Percentiles rank a stretch among this genome's conserved stretches.
Conservation (phyloP, 805 yeast species). For the Maudiozyma bulderi region DNA sequence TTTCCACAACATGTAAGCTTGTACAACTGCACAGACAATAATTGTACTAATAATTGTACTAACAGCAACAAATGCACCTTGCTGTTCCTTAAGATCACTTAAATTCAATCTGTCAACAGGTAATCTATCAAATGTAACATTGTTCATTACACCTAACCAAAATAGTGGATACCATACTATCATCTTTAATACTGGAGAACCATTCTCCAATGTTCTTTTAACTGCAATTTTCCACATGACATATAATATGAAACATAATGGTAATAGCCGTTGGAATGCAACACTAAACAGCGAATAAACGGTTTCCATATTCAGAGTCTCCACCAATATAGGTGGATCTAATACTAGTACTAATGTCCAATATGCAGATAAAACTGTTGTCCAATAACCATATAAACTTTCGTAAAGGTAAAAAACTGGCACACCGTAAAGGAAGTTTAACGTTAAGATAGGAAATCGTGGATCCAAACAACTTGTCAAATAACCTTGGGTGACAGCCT, state of each 20-base stretch:
- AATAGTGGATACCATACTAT: conserved; percentile 64
- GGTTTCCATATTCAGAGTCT: conserved; percentile 40
- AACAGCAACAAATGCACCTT: conserved; percentile 68
- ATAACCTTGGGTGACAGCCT: conserved; percentile 30
- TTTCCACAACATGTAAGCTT: conserved; percentile 72
- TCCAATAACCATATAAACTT: conserved; percentile 51
- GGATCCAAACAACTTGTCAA: conserved; percentile 58
- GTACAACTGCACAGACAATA: conserved; percentile 50
- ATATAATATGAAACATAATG: conserved; percentile 59
- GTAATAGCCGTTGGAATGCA: conserved; percentile 67
- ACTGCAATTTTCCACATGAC: conserved; percentile 57
- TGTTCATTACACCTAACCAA: conserved; percentile 80
- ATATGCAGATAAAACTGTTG: conserved; percentile 53
- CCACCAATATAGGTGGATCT: conserved; percentile 65
- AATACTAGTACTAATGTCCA: conserved; percentile 73
- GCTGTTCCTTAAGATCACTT: conserved; percentile 59
- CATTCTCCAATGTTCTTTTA: conserved; percentile 38
- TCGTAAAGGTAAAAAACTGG: conserved; percentile 47
- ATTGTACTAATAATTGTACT: conserved; percentile 40
- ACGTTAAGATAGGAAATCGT: conserved; percentile 42
- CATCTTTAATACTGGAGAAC: conserved; percentile 33
- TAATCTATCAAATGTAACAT: conserved; percentile 76
- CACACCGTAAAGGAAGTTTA: conserved; percentile 54
- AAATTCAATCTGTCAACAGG: conserved; percentile 80
- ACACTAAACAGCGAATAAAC: conserved; percentile 56